Base-by-base conservation (phyloP, 306 rosid genomes). In the Trifolium fragiferum region DNA sequence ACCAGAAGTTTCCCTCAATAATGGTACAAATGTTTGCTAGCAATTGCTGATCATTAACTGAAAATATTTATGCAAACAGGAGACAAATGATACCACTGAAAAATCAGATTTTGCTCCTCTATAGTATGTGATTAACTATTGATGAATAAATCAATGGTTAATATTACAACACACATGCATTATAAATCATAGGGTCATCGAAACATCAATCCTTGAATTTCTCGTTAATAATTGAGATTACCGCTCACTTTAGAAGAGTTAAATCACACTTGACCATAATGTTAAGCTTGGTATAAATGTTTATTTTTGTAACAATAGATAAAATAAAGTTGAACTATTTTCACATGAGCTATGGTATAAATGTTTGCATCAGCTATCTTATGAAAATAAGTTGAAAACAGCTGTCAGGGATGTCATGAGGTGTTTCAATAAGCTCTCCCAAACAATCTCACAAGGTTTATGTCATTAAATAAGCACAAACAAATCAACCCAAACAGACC, bases 1-100 rank as follows among this genome's bases (percentile, higher is more conserved):
- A 65, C 40, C 53, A 72, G 37, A 49, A 58, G 35, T 44, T 55
- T 54, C 69, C 25, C 7, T 64, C 49, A 37, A 63, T 25, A 15
- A 25, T 37, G 40, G 32, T 18, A 37, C 49, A 64, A 6, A 37
- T 5, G 69, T 64, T 64, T 37, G 32, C 15, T 14, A 18, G 47
- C 6, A 40, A 10, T 18, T 37, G 30, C 32, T 9, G 30, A 64
- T 19, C 16, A 64, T 37, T 7, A 18, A 54, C 32, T 63, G 47
- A 6, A 64, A 37, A 37, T 18, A 64, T 18, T 62, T 35, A 32
- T 30, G 66, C 15, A 32, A 60, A 33, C 23, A n/a, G n/a, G 43
- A 32, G 23, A 32, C 14, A 61, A 32, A 30, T 32, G 49, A 63
- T 63, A 35, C 37, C 47, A 63, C 27, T 10, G 37, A 58, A 57